Percentiles rank a stretch among this genome's conserved stretches.
Evolutionary conservation across 495 filamentous ascomycete species (phyloP).

Genomic region (Penicillium cataractarum): DNA sequence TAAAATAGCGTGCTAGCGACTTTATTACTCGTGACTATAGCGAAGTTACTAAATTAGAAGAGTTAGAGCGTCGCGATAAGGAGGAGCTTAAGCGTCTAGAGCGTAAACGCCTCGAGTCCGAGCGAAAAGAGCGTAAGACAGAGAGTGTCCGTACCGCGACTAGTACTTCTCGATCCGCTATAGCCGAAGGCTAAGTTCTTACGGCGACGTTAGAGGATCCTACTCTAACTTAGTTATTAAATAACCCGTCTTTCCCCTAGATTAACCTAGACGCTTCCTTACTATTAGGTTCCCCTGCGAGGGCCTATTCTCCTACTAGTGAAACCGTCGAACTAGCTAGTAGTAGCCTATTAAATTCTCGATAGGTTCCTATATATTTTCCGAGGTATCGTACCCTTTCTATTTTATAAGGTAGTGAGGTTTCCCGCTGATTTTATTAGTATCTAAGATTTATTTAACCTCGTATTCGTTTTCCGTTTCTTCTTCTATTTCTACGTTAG

Average conservation of each 20-base stretch:
- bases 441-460: slow-evolving; percentile 8
- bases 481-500: slow-evolving; percentile 12
- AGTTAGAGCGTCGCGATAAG: too few relatives aligned
- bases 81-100: too few relatives aligned
- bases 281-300: neutral
- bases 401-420: slow-evolving; percentile 11
- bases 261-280: neutral
- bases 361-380: slow-evolving; percentile 19
- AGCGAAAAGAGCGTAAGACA: too few relatives aligned
- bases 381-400: slow-evolving; percentile 14
- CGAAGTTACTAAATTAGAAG: too few relatives aligned
- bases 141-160: too few relatives aligned
- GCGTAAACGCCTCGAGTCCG: too few relatives aligned
- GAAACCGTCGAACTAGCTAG: slow-evolving; percentile 11
- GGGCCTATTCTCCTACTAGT: neutral
- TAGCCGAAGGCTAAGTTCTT: too few relatives aligned
- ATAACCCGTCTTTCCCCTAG: neutral
- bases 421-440: neutral
- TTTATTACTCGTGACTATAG: too few relatives aligned
- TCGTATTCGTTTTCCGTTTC: slow-evolving; percentile 16
- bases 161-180: too few relatives aligned
- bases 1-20: too few relatives aligned
- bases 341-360: slow-evolving; percentile 8
- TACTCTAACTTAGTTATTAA: neutral
- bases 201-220: neutral